Evolutionary conservation across 768 basidiomycete genomes (phyloP), one percentile per base, ranked within the genome.

Genomic region (Ephemerocybe angulata): DNA sequence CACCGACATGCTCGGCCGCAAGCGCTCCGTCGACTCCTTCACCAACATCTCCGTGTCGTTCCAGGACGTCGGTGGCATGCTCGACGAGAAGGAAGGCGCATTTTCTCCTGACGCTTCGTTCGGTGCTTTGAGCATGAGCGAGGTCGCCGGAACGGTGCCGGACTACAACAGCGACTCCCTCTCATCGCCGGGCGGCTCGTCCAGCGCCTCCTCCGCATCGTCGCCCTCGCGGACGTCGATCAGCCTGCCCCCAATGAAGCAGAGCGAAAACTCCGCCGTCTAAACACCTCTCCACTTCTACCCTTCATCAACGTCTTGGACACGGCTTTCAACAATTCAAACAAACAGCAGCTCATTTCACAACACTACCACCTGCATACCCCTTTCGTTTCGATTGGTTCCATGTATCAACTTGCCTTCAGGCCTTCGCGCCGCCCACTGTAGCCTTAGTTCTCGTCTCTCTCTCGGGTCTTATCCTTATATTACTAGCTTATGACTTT

Each of bases 11-110:
- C 63, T 80, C 47, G 71, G 70, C 58, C 79, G 77, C 60, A 78
- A 73, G 50, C 77, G 78, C 54, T 81, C 81, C 4, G 54, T 80
- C 15, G 68, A 72, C 35, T 84, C 82, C 43, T 52, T 79, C 64
- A 75, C 76, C 28, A 71, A 74, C 55, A 63, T 78, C 49, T 78
- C 78, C 13, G 60, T 63, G 17, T 71, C 70, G 6, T 66, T 76
- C 62, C 67, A 58, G 6, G 79, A 77, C 37, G 73, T 69, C n/a
- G 71, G 71, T 15, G 71, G 72, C 12, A 61, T 67, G 38, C 59
- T 76, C 46, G 55, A 62, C 43, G 68, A 72, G 51, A 72, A 74
- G 52, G 65, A 72, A n/a, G 63, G 71, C 29, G 54, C 56, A 1
- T 70, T 70, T 58, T 63, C 63, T 1, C 69, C 71, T 17, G 69